Base-by-base conservation (phyloP, 2,329 filamentous ascomycete genomes). In the Colletotrichum scovillei region DNA sequence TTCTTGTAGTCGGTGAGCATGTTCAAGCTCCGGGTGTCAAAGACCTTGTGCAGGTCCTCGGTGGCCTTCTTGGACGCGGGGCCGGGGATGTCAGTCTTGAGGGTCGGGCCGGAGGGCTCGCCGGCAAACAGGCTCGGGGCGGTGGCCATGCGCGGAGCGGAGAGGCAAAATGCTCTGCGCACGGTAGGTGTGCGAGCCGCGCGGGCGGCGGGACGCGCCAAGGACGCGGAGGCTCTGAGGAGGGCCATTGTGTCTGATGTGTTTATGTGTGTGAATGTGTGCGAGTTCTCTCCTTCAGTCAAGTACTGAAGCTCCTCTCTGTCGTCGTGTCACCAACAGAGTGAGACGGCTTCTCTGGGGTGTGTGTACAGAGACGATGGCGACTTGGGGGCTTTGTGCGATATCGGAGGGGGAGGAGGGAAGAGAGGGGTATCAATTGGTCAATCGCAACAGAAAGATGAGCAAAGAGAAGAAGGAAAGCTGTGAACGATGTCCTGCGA, bases 1-100 rank as follows among this genome's bases (percentile, higher is more conserved):
- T 92, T 90, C 76, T 88, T 87, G 84, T 94, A 96, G 83, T 95
- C 92, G 74, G 89, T 89, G 78, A 95, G 86, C 91, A 95, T 93
- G 87, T 97, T 97, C 85, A 96, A 85, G 84, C 92, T 95, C 74
- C 95, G 89, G 5, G 94, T 96, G 82, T 97, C 95, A 80, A 97
- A 97, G 73, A 97, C 93, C 80, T 92, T 86, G 83, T 93, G 86
- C 75, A 97, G 89, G 81, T 94, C 90, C 75, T 91, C 86, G 75
- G 93, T 91, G 63, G 90, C 88, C 78, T 91, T 88, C 85, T 91
- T 88, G 82, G 92, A 91, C 85, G 92, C 89, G 49, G 94, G 94
- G 0, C 95, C 95, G 0, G 95, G 95, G 70, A 97, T 93, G 58
- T 85, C 83, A 28, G 88, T 89, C 84, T 88, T 89, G 78, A 91